A percentile compares a stretch with the other conserved stretches of the same genome.
Evolutionary conservation across 1,139 yeast genomes (phyloP).

Genomic region (Meyerozyma elateridarum): DNA sequence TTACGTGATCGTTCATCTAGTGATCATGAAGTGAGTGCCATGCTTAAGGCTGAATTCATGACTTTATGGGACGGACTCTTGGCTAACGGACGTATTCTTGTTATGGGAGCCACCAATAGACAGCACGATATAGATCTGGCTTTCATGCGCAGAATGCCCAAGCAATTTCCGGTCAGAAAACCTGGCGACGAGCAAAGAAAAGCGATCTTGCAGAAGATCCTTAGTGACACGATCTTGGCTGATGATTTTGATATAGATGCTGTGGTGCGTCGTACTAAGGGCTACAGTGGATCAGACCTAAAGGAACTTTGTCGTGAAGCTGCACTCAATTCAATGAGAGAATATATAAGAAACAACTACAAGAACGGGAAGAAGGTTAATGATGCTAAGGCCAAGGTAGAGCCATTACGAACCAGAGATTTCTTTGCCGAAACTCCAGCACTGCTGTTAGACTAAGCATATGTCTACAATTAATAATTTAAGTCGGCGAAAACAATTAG

Average conservation of each 20-base stretch:
- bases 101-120: slow-evolving; percentile 93
- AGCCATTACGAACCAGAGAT: slow-evolving; percentile 45
- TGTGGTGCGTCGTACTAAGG: slow-evolving; percentile 63
- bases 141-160: slow-evolving; percentile 88
- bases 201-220: slow-evolving; percentile 61
- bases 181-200: slow-evolving; percentile 69
- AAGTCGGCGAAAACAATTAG: not conserved
- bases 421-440: slow-evolving; percentile 21
- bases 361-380: slow-evolving; percentile 39
- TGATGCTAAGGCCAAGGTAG: slow-evolving; percentile 28
- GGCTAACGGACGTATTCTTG: slow-evolving; percentile 72
- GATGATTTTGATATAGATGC: slow-evolving; percentile 54
- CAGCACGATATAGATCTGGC: slow-evolving; percentile 91
- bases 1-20: slow-evolving; percentile 77
- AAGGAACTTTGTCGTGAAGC: slow-evolving; percentile 92
- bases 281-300: slow-evolving; percentile 86
- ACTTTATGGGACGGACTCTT: slow-evolving; percentile 94
- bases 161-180: slow-evolving; percentile 72
- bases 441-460: slow-evolving; percentile 1
- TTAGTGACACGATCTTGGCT: slow-evolving; percentile 61
- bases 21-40: slow-evolving; percentile 96
- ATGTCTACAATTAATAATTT: slow-evolving; percentile 4
- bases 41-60: slow-evolving; percentile 96
- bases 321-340: slow-evolving; percentile 84
- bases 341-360: slow-evolving; percentile 56